Evolutionary conservation across 176 grass and related monocot species (phyloP).

Genomic region (Themeda triandra): DNA sequence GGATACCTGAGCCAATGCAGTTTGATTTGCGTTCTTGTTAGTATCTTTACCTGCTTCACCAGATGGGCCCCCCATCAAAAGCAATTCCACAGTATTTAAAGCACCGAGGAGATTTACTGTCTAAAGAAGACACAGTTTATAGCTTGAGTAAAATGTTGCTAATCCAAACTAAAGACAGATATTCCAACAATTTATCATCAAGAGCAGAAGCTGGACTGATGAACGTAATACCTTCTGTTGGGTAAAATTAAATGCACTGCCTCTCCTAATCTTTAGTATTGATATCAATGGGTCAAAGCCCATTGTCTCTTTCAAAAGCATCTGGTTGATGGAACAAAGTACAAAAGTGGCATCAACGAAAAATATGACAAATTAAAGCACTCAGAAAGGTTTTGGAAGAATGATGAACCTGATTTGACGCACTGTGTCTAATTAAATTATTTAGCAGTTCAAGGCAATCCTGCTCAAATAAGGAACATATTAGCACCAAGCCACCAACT

Average conservation of each 20-base stretch:
- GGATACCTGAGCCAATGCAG: slow-evolving; percentile 80
- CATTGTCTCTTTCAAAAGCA: slow-evolving; percentile 97
- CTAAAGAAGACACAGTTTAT: slow-evolving; percentile 59
- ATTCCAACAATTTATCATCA: background rate
- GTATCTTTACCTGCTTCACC: slow-evolving; percentile 70
- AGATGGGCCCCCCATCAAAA: slow-evolving; percentile 61
- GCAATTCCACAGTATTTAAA: slow-evolving; percentile 89
- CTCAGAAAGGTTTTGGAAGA: slow-evolving; percentile 15
- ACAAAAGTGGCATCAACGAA: background rate
- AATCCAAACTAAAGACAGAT: slow-evolving; percentile 22
- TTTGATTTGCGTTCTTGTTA: slow-evolving; percentile 88
- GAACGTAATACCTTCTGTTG: slow-evolving; percentile 82
- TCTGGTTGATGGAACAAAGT: slow-evolving; percentile 52
- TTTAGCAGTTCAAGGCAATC: slow-evolving; percentile 97
- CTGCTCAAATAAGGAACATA: slow-evolving; percentile 43
- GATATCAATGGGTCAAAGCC: slow-evolving; percentile 96
- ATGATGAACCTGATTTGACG: slow-evolving; percentile 84
- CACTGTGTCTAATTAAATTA: slow-evolving; percentile 83
- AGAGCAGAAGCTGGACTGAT: slow-evolving; percentile 10
- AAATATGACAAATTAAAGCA: slow-evolving; percentile 21
- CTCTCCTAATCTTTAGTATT: slow-evolving; percentile 96
- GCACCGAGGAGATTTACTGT: slow-evolving; percentile 95
- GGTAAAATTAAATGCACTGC: slow-evolving; percentile 98
- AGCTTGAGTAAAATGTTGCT: slow-evolving; percentile 32
- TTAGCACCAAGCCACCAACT: slow-evolving; percentile 30